Base-by-base conservation (phyloP, 129 eudicot genomes). In the Smallanthus sonchifolius region DNA sequence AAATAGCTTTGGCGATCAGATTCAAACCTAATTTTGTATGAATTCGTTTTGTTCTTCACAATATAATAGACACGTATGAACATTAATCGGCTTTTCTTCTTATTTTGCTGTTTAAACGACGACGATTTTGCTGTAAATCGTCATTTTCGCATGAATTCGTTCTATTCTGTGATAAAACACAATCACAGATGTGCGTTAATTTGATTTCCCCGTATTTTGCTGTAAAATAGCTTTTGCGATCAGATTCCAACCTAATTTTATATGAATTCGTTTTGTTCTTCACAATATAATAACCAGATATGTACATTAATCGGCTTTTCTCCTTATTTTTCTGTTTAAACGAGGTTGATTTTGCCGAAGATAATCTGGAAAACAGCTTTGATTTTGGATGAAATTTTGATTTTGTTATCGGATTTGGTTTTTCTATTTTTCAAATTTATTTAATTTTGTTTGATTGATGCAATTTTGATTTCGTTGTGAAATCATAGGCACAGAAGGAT, bases 401-500 rank as follows among this genome's bases (percentile, higher is more conserved):
- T 11, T 66, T 32, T 7, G 39, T 10, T 35, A 24, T 67, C 14
- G 13, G 82, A 79, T 79, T 73, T 72, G 78, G 5, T 47, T 20
- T 67, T 17, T 69, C n/a, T 28, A 34, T 1, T 30, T 42, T 10
- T 56, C 5, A 5, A 4, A 4, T 34, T 60, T 7, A 30, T 9
- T 47, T 32, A 37, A 20, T 30, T 48, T 55, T 52, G 32, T 20
- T 55, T 9, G 62, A 55, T 55, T 55, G 67, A 65, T 57, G 55
- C 17, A 0, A 34, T 16, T 51, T 30, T 19, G 10, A 32, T 55
- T 74, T 39, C 43, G 19, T 35, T 67, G 13, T 69, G 48, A 77
- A 3, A 55, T 42, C 75, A 73, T 76, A 84, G 92, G 88, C 77
- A 70, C 82, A 79, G 69, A 80, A 71, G 14, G 92, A 79, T 30